Percentiles rank a stretch among this genome's conserved stretches.
These are phyloP conservation scores for Kwoniella dendrophila DNA, from an alignment of 768 basidiomycete species.

Conservation along the genomic window DNA sequence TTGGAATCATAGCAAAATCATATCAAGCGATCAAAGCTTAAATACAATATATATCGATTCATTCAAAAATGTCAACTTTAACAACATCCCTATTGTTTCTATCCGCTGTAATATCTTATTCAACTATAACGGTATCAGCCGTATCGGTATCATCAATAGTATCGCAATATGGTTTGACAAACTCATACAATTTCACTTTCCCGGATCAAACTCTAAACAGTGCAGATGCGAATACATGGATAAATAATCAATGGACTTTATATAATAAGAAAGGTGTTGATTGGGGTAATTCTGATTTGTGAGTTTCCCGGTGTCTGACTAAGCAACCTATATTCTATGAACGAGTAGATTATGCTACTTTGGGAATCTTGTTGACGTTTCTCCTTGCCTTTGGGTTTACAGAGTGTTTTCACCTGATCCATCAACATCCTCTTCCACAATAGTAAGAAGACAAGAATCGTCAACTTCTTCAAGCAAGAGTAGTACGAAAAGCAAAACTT, in stretches of 20 bases:
- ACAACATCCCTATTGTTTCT: not conserved
- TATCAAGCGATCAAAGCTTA: too few species aligned
- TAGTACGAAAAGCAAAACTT: conserved; percentile 10
- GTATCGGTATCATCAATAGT: conserved; percentile 15
- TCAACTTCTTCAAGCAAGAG: conserved; percentile 17
- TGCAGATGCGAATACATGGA: conserved; percentile 31
- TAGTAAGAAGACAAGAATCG: conserved; percentile 33
- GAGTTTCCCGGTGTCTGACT: conserved; percentile 14
- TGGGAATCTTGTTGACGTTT: not conserved
- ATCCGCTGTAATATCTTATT: not conserved
- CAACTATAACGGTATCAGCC: not conserved
- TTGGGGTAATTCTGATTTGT: conserved; percentile 39
- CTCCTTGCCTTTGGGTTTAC: not conserved
- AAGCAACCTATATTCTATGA: not conserved
- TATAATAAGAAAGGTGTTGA: conserved; percentile 27
- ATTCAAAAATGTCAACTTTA: conserved; percentile 2
- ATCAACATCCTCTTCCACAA: conserved; percentile 36
- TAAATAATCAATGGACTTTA: conserved; percentile 33
- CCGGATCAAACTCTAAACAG: conserved; percentile 36
- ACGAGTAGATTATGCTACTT: not conserved
- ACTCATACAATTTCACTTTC: conserved; percentile 29
- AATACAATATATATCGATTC: too few species aligned
- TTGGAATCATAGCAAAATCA: too few species aligned
- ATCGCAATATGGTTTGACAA: conserved; percentile 30
- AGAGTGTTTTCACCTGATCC: conserved; percentile 50